Conservation (phyloP, 768 basidiomycete species). For the Lactarius pseudohatsudake region DNA sequence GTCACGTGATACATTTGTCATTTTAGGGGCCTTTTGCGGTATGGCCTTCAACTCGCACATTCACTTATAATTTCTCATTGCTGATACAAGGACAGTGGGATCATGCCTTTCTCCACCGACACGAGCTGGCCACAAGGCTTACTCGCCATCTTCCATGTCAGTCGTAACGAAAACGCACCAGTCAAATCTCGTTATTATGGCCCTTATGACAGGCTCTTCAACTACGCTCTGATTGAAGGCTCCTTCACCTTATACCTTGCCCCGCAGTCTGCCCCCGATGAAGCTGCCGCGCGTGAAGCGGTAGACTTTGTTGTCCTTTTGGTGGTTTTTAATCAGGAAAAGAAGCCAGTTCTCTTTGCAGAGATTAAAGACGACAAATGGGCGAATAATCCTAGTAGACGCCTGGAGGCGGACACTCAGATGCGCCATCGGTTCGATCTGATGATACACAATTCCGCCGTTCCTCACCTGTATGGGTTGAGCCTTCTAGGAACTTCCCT, state of each 20-base stretch:
- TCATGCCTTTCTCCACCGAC: constrained; percentile 9
- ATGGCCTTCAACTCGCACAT: too few species aligned
- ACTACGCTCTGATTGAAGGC: constrained; percentile 3
- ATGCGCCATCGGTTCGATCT: too few species aligned
- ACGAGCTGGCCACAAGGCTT: constrained; percentile 6
- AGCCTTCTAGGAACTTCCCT: constrained; percentile 13
- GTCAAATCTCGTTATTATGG: constrained; percentile 3
- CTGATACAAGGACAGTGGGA: too few species aligned
- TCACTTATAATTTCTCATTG: too few species aligned
- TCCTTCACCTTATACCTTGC: too few species aligned
- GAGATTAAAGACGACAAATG: too few species aligned
- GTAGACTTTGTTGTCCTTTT: neutral
- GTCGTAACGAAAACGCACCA: neutral
- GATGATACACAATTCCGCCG: neutral
- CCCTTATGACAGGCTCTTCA: constrained; percentile 8
- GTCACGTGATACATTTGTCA: too few species aligned
- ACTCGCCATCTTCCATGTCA: neutral
- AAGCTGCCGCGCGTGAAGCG: neutral
- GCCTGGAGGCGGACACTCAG: too few species aligned
- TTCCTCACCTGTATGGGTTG: constrained; percentile 12
- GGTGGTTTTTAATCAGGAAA: too few species aligned
- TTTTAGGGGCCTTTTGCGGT: too few species aligned
- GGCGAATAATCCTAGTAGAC: too few species aligned
- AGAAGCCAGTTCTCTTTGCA: too few species aligned
- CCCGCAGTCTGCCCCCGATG: neutral